Evolutionary conservation across 805 yeast species (phyloP).

Genomic region (Candida caryicola): DNA sequence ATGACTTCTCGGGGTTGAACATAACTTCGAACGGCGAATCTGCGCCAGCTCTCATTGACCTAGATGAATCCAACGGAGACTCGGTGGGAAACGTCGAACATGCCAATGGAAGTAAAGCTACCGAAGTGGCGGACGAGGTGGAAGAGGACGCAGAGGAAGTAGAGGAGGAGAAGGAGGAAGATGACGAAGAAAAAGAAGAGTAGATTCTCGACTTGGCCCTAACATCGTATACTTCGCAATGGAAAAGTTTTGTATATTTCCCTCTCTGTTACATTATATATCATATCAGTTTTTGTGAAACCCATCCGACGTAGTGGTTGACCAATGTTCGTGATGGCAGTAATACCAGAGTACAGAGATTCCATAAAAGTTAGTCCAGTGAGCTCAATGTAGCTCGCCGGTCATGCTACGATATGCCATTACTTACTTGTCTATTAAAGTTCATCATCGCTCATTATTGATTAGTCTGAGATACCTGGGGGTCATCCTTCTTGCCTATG

Average conservation of each 20-base stretch:
- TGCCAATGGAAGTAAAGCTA: constrained; percentile 4
- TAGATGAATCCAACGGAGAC: constrained; percentile 7
- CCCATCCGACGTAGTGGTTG: not conserved
- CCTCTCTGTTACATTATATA: not conserved
- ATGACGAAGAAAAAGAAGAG: constrained; percentile 15
- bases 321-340: too few species aligned
- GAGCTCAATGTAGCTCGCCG: too few species aligned
- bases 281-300: not conserved
- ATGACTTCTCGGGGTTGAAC: constrained; percentile 30
- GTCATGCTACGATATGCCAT: too few species aligned
- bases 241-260: constrained; percentile 1
- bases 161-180: constrained; percentile 41
- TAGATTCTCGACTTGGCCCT: constrained; percentile 3
- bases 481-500: constrained; percentile 20
- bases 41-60: constrained; percentile 13
- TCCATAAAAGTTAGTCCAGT: too few species aligned
- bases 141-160: constrained; percentile 6
- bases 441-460: too few species aligned
- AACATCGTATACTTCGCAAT: too few species aligned
- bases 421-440: too few species aligned
- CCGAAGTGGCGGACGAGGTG: constrained; percentile 4
- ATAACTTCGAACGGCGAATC: constrained; percentile 14
- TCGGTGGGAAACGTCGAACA: not conserved
- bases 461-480: too few species aligned
- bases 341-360: too few species aligned